Evolutionary conservation across 768 basidiomycete species (phyloP).

Genomic region (Boletus reticuloceps): DNA sequence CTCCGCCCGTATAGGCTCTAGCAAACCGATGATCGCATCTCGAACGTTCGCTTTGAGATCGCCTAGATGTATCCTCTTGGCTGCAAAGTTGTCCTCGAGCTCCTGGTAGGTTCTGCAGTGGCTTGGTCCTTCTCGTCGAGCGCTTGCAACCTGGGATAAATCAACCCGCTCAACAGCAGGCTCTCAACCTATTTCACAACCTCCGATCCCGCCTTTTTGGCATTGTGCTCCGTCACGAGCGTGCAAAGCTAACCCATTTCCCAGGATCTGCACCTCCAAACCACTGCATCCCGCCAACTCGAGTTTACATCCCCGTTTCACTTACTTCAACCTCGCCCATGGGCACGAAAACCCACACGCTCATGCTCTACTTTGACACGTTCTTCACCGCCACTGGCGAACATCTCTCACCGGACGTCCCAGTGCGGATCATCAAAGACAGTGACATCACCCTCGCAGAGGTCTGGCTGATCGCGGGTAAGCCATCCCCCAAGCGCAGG

Average conservation of each 20-base stretch:
- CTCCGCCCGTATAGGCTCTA: too few relatives aligned
- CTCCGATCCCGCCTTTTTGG: too few relatives aligned
- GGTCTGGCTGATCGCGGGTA: constrained; percentile 76
- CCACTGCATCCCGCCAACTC: constrained; percentile 65
- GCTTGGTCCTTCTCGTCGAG: too few relatives aligned
- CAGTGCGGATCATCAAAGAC: constrained; percentile 56
- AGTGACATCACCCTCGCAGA: constrained; percentile 66
- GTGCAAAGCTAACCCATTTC: not conserved
- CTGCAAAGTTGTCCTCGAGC: too few relatives aligned
- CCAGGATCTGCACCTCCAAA: constrained; percentile 74
- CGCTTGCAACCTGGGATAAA: too few relatives aligned
- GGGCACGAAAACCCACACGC: constrained; percentile 66
- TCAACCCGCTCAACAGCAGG: too few relatives aligned
- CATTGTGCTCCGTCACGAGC: too few relatives aligned
- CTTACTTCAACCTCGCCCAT: constrained; percentile 59
- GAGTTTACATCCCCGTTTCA: constrained; percentile 72
- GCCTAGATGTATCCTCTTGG: too few relatives aligned
- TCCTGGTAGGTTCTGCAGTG: too few relatives aligned
- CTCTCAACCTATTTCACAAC: too few relatives aligned
- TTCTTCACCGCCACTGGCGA: constrained; percentile 74
- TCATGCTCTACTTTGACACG: constrained; percentile 93
- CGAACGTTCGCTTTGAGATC: too few relatives aligned
- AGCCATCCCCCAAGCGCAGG: constrained; percentile 55
- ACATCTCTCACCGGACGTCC: constrained; percentile 48
- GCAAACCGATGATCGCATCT: too few relatives aligned